Base-by-base conservation (phyloP, 345 rosid species). In the Abelmoschus esculentus region DNA sequence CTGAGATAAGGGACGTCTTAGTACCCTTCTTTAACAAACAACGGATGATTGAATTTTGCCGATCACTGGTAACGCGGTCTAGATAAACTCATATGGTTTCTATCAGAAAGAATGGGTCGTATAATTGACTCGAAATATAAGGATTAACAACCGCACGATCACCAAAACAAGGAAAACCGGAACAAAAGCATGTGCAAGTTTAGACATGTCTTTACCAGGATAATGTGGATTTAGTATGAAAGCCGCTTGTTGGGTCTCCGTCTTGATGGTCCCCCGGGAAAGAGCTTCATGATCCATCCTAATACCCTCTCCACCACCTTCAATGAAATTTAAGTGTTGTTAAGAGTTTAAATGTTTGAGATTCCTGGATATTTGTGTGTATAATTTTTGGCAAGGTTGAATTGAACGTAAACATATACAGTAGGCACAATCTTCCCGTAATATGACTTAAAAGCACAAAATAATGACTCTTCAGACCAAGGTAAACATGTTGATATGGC, bases 271-370 rank as follows among this genome's bases (percentile, higher is more conserved):
- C 98, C 99, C 65, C 99, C 97, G 1, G 98, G 99, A 70, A 96
- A 96, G 71, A 92, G 88, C 81, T 89, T 92, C 96, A 96, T 92
- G 62, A 96, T 90, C 99, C 98, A 96, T 53, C 97, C 99, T 77
- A 96, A 79, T 15, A 96, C 98, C 81, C 97, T 87, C 79, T 96
- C 99, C 66, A 96, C 99, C 65, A 96, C 99, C 99, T 96, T 67
- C 18, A 3, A 56, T 3, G 42, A 70, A 17, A 29, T 17, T 9
- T 66, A 66, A n/a, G 58, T 56, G 44, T 28, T 15, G 4, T 17
- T 19, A 50, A 32, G 54, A 6, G 15, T 50, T 11, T 49, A 13
- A 40, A 36, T 61, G 6, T 36, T 9, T 10, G 47, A 38, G 38
- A 36, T 12, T 34, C 22, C 26, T 22, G 26, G 26, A 22, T 22